Base-by-base conservation (phyloP, 257 asterid genomes). In the Paulownia fortunei region DNA sequence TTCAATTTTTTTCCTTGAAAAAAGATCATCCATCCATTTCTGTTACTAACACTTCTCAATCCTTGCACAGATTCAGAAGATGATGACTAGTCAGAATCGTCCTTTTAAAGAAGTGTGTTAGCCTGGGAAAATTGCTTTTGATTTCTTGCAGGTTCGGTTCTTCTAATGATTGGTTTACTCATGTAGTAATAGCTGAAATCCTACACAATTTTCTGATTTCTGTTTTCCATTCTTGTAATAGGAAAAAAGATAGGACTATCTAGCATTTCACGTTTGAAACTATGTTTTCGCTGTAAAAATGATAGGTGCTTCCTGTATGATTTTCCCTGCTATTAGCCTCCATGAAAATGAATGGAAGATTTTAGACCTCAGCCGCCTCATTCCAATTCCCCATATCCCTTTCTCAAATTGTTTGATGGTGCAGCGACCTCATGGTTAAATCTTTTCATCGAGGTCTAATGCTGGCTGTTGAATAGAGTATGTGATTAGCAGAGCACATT, bases 21-120 rank as follows among this genome's bases (percentile, higher is more conserved):
- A 30, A 37, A 12, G n/a, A 32, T 21, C 23, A 18, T 8, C 30
- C 23, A 34, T 44, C n/a, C 21, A 8, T 65, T 4, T 47, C 21
- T 60, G 9, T n/a, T 27, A 1, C 61, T 74, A 39, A 80, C 52
- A 27, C 46, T 76, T 75, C 19, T 83, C 47, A 30, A 73, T 66
- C 76, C 47, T 47, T 63, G 18, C 15, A 52, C 87, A 87, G 91
- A 87, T 77, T 87, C 91, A 0, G 90, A 87, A 79, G 91, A 85
- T 6, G 91, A 87, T 0, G 85, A 82, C 39, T 87, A 84, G 79
- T 58, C n/a, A 51, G 74, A 42, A 56, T 59, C 23, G 27, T 30
- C 32, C 60, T 18, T 13, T 12, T 21, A 16, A 15, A 1, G 62
- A 60, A 62, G 78, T 18, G 23, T 26, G 10, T 58, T 19, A 37